These are phyloP conservation scores for Malus fusca DNA, from an alignment of 306 rosid genomes.

Conservation along the genomic window DNA sequence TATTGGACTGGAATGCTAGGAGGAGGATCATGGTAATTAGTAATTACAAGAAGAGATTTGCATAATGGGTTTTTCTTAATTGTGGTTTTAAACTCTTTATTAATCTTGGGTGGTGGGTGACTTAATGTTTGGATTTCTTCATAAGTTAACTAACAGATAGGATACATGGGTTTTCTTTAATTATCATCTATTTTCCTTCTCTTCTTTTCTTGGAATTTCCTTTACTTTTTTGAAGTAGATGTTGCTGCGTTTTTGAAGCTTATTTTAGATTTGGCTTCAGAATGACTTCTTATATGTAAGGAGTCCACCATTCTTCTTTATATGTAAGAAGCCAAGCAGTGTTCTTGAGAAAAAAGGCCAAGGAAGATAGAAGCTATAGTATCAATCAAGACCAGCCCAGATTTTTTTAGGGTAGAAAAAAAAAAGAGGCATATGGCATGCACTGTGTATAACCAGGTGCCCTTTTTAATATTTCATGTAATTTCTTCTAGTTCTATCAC, in stretches of 20 bases:
- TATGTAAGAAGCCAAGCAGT: too few relatives aligned
- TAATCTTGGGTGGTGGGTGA: conserved; percentile 22
- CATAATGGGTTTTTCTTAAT: neutral
- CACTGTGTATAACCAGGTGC: neutral
- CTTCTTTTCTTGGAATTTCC: neutral
- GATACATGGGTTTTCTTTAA: conserved; percentile 19
- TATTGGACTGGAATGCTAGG: conserved; percentile 79
- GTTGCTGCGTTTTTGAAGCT: conserved; percentile 40
- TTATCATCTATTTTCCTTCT: conserved; percentile 16
- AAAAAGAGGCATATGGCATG: neutral
- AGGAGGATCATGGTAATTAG: conserved; percentile 68
- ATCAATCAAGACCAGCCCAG: conserved; percentile 13
- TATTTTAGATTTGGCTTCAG: conserved; percentile 43
- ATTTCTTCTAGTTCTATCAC: conserved; percentile 9
- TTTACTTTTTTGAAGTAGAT: conserved; percentile 11
- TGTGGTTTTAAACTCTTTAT: conserved; percentile 13
- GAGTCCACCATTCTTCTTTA: neutral
- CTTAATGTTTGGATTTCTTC: conserved; percentile 24
- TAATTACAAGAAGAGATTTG: neutral
- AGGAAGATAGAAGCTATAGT: conserved; percentile 16
- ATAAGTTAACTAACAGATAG: conserved; percentile 36
- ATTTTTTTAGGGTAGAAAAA: conserved; percentile 24
- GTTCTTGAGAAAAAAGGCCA: too few relatives aligned
- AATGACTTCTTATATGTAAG: neutral
- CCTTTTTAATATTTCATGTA: conserved; percentile 14